Evolutionary conservation across 2,329 filamentous ascomycete genomes (phyloP).

Genomic region (Pseudogymnoascus sp.): DNA sequence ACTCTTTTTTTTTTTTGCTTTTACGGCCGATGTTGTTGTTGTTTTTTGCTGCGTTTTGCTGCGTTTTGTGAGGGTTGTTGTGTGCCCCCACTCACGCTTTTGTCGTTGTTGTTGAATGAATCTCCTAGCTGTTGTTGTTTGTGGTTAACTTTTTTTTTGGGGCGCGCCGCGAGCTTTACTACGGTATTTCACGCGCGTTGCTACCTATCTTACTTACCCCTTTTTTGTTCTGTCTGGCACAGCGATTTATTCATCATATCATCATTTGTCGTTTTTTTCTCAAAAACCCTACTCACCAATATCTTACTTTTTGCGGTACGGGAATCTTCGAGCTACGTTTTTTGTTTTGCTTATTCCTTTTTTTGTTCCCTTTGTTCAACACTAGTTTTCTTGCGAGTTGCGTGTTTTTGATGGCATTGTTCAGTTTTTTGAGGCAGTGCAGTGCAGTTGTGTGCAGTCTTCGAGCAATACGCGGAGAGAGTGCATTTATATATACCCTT

Average conservation of each 20-base stretch:
- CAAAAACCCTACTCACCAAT: neutral
- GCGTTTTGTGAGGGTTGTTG: neutral
- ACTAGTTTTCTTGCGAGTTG: neutral
- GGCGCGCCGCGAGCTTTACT: neutral
- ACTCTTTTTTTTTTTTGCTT: neutral
- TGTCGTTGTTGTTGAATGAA: neutral
- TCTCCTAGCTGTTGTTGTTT: neutral
- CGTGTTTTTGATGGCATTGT: neutral
- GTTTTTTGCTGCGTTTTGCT: neutral
- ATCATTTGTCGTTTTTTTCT: neutral
- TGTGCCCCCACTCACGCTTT: neutral
- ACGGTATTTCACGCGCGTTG: neutral
- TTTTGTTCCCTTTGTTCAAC: neutral
- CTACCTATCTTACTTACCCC: neutral
- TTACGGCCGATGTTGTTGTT: neutral
- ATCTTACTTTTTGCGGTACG: neutral
- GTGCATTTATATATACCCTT: neutral
- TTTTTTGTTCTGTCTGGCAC: constrained; percentile 4
- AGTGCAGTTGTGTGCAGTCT: neutral
- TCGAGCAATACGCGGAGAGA: constrained; percentile 1
- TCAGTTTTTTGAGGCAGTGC: neutral
- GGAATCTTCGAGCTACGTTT: neutral
- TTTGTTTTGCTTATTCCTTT: neutral
- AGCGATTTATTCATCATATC: neutral
- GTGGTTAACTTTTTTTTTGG: neutral